These are phyloP conservation scores for Candida bentonensis DNA, from an alignment of 805 yeast genomes.

Conservation along the genomic window DNA sequence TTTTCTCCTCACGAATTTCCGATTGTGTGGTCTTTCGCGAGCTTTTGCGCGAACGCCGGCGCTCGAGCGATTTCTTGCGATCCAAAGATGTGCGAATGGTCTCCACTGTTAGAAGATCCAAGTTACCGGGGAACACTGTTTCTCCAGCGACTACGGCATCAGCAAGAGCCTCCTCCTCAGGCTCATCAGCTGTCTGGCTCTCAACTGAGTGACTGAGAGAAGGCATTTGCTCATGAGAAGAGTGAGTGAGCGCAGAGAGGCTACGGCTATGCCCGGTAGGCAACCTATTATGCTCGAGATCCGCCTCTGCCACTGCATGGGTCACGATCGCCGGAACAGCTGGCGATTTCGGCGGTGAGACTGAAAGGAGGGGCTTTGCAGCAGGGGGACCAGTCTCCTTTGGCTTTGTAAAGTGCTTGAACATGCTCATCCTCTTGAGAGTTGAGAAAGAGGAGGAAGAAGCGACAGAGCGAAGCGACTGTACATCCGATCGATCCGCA, in stretches of 20 bases:
- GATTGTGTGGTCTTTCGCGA: slow-evolving; percentile 4
- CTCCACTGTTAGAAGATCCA: slow-evolving; percentile 19
- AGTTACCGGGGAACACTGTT: slow-evolving; percentile 22
- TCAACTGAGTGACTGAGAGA: neutral
- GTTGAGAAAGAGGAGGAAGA: slow-evolving; percentile 3
- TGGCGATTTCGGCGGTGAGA: neutral
- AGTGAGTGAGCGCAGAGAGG: neutral
- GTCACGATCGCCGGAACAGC: slow-evolving; percentile 7
- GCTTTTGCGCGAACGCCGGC: slow-evolving; percentile 17
- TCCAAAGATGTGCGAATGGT: slow-evolving; percentile 21
- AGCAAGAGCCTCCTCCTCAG: slow-evolving; percentile 6
- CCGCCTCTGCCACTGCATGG: slow-evolving; percentile 10
- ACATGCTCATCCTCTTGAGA: slow-evolving; percentile 5
- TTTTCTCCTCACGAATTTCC: slow-evolving; percentile 5
- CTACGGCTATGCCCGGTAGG: neutral
- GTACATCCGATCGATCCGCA: neutral
- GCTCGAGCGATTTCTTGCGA: slow-evolving; percentile 21
- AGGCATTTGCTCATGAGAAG: neutral
- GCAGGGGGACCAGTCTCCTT: neutral
- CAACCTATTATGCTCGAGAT: neutral
- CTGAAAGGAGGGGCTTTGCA: neutral
- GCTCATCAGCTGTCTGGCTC: neutral
- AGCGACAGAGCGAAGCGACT: slow-evolving; percentile 1
- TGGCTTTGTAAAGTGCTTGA: slow-evolving; percentile 1
- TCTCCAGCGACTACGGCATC: slow-evolving; percentile 16